Conservation (phyloP, 768 basidiomycete genomes). For the Rhodosporidiobolus sp. region DNA sequence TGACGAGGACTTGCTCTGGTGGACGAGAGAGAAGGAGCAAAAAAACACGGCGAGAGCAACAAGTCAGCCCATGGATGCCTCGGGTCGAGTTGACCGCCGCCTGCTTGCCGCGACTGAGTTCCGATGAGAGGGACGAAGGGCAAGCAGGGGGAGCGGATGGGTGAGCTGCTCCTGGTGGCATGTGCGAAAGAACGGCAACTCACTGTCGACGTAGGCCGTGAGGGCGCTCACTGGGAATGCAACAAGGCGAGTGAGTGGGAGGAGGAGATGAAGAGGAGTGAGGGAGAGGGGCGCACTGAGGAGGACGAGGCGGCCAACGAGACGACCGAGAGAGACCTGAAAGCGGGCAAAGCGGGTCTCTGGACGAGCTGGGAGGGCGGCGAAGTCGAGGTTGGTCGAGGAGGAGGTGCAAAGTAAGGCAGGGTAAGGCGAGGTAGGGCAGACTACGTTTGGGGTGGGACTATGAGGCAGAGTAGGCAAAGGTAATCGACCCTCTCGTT, state of each 20-base stretch:
- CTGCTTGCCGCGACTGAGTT: background rate
- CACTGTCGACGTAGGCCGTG: conserved; percentile 86
- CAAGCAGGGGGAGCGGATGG: background rate
- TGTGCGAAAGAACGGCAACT: conserved; percentile 43
- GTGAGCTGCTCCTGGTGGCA: background rate
- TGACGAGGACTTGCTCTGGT: conserved; percentile 80
- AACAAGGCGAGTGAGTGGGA: background rate
- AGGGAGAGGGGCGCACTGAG: background rate
- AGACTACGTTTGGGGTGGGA: too few species aligned
- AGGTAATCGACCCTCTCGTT: too few species aligned
- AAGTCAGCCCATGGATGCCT: conserved; percentile 2
- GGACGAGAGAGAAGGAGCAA: background rate
- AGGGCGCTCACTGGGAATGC: conserved; percentile 68
- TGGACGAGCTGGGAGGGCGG: background rate
- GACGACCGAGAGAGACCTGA: background rate
- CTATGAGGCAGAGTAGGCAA: too few species aligned
- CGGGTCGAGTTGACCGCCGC: too few species aligned
- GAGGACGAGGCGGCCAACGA: background rate
- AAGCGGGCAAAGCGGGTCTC: background rate
- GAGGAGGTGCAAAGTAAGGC: too few species aligned
- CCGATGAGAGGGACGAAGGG: background rate
- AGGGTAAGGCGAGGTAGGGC: too few species aligned
- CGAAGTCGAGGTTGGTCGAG: background rate
- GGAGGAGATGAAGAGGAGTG: background rate
- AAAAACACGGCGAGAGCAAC: background rate